Conservation (phyloP, 129 eudicot species). For the Centrapalus pauciflorus region DNA sequence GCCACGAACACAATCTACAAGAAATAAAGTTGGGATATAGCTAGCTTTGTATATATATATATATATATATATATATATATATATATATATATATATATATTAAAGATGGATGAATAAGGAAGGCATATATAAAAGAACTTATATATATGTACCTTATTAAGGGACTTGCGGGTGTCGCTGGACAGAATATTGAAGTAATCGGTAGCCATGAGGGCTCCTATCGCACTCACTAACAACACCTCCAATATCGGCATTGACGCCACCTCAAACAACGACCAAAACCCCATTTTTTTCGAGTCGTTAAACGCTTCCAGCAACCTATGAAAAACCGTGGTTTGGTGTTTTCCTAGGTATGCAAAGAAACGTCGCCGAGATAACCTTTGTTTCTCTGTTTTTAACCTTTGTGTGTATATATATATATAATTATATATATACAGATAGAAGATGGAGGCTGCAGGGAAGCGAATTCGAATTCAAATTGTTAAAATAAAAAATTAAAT, state of each 20-base stretch:
- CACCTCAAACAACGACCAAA: constrained; percentile 41
- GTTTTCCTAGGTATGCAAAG: neutral
- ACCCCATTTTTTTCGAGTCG: constrained; percentile 40
- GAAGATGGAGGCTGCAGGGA: constrained; percentile 5
- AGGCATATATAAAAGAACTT: too few relatives aligned
- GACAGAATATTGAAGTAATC: constrained; percentile 46
- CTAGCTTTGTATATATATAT: neutral
- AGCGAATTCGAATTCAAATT: constrained; percentile 20
- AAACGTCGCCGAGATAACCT: neutral
- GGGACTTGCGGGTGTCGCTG: constrained; percentile 29
- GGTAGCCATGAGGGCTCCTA: constrained; percentile 53
- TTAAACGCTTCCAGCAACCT: too few relatives aligned
- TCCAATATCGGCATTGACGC: constrained; percentile 48
- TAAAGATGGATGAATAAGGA: too few relatives aligned
- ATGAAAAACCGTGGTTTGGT: neutral
- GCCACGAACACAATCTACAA: constrained; percentile 70
- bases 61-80: too few relatives aligned
- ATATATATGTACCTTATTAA: constrained; percentile 31
- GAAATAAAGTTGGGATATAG: neutral
- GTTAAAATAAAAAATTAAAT: neutral
- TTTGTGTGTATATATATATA: too few relatives aligned
- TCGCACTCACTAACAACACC: constrained; percentile 36
- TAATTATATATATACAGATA: neutral
- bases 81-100: too few relatives aligned
- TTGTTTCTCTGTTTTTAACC: too few relatives aligned